Percentiles rank a stretch among this genome's conserved stretches.
Conservation (phyloP, 768 basidiomycete species). For the Infundibulicybe gibba region DNA sequence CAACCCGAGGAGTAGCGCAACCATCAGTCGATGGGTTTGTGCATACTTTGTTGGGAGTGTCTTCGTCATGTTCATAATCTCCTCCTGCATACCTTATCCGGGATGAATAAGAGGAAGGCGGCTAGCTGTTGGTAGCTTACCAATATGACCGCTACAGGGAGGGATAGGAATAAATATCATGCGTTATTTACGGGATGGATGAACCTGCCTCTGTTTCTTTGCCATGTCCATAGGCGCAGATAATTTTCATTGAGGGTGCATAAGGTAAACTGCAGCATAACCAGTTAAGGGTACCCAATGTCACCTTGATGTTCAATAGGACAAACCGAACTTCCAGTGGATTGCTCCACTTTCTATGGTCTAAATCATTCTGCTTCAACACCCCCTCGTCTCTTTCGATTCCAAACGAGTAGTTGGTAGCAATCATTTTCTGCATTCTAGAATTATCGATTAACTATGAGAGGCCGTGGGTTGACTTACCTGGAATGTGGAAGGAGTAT, state of each 20-base stretch:
- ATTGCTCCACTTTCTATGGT: conserved; percentile 89
- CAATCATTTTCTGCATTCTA: conserved; percentile 65
- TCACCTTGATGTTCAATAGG: not conserved
- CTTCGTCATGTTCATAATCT: conserved; percentile 66
- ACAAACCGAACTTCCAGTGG: conserved; percentile 74
- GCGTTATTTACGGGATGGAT: not conserved
- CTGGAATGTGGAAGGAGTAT: conserved; percentile 83
- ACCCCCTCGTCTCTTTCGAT: conserved; percentile 73
- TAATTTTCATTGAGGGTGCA: conserved; percentile 90
- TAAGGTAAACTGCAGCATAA: conserved; percentile 61
- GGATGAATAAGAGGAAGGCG: not conserved
- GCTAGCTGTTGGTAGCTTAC: conserved; percentile 27
- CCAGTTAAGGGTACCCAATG: not conserved
- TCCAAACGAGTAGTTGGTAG: conserved; percentile 83
- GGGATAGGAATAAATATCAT: not conserved
- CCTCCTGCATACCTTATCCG: conserved; percentile 65
- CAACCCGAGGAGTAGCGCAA: conserved; percentile 40
- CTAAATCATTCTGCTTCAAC: conserved; percentile 62
- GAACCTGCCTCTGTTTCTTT: conserved; percentile 85
- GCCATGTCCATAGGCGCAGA: conserved; percentile 92
- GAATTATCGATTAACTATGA: conserved; percentile 1
- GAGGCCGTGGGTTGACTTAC: conserved; percentile 24
- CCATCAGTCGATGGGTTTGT: conserved; percentile 33
- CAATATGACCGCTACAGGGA: conserved; percentile 74
- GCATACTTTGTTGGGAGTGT: conserved; percentile 41